Base-by-base conservation (phyloP, 2,329 filamentous ascomycete genomes). In the Calonectria fujianensis region DNA sequence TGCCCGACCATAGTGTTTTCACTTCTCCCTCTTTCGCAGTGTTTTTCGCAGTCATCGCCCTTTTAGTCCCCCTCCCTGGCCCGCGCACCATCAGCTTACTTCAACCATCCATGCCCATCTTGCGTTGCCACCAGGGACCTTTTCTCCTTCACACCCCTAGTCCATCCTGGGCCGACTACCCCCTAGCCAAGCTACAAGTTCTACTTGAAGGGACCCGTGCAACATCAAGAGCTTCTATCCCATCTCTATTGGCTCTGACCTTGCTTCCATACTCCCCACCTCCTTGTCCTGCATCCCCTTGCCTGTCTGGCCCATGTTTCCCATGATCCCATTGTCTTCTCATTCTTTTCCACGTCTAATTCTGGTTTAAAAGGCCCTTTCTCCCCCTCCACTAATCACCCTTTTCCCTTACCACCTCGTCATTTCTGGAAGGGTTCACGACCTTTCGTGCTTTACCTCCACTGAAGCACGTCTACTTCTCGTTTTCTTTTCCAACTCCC, bases 101-200 rank as follows among this genome's bases (percentile, higher is more conserved):
- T 71, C 74, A 77, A 75, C 73, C 73, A 74, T 74, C 77, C 77
- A 74, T 80, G 75, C 76, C 76, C 76, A 75, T 78, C 74, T 79
- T 70, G 71, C 71, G 66, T 72, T 24, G 64, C 64, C 64, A 68
- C 54, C 24, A 48, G 45, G 10, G 27, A 61, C 35, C 24, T 32
- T 41, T 59, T 35, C 31, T 61, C n/a, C 7, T 37, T 39, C 45
- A 54, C 31, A 24, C 63, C 69, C 72, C 72, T 54, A 70, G 45
- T 59, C 48, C 54, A 57, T 71, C 52, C 68, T 27, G 61, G 72
- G 31, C 64, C 54, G 52, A 41, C 37, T 48, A 27, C 57, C 48
- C 59, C 74, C 64, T 20, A 39, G 32, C 70, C 68, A 65, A 68
- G 65, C 74, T 74, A 74, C 65, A 70, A 70, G 54, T 32, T 69